Evolutionary conservation across 2,329 filamentous ascomycete genomes (phyloP).

Genomic region (Arthrobotrys entomopaga): DNA sequence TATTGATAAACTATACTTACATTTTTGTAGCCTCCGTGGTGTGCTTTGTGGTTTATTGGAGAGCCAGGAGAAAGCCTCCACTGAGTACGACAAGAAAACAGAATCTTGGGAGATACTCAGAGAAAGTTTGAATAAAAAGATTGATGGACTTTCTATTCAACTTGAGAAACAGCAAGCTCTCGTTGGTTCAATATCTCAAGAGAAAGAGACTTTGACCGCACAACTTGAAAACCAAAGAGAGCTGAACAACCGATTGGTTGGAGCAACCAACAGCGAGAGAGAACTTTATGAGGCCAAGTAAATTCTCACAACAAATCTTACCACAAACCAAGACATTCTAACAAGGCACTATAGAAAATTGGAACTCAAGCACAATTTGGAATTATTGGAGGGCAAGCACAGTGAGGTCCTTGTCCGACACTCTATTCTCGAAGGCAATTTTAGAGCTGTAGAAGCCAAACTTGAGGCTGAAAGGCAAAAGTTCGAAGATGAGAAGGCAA

Average conservation of each 20-base stretch:
- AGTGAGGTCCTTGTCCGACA: slow-evolving; percentile 20
- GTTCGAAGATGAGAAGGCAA: slow-evolving; percentile 27
- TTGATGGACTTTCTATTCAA: slow-evolving; percentile 1
- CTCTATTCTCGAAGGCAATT: slow-evolving; percentile 25
- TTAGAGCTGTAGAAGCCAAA: slow-evolving; percentile 14
- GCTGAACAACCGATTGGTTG: slow-evolving; percentile 25
- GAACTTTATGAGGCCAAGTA: slow-evolving; percentile 24
- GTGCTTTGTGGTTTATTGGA: slow-evolving; percentile 4
- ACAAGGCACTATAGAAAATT: slow-evolving; percentile 8
- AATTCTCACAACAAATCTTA: neutral
- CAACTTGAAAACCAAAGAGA: slow-evolving; percentile 31
- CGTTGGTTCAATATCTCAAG: slow-evolving; percentile 1
- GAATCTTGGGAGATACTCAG: slow-evolving; percentile 37
- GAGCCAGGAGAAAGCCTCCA: slow-evolving; percentile 4
- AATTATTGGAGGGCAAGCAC: slow-evolving; percentile 11
- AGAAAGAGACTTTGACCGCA: neutral
- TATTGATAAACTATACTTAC: slow-evolving; percentile 7
- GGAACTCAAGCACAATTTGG: slow-evolving; percentile 21
- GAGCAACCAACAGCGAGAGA: slow-evolving; percentile 29
- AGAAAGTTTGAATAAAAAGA: slow-evolving; percentile 7
- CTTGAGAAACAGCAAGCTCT: slow-evolving; percentile 8
- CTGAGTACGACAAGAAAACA: slow-evolving; percentile 13
- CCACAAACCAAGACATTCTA: neutral
- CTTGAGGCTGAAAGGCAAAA: slow-evolving; percentile 30
- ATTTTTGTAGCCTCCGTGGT: slow-evolving; percentile 11